These are phyloP conservation scores for Spathaspora boniae DNA, from an alignment of 805 yeast genomes.

Conservation along the genomic window DNA sequence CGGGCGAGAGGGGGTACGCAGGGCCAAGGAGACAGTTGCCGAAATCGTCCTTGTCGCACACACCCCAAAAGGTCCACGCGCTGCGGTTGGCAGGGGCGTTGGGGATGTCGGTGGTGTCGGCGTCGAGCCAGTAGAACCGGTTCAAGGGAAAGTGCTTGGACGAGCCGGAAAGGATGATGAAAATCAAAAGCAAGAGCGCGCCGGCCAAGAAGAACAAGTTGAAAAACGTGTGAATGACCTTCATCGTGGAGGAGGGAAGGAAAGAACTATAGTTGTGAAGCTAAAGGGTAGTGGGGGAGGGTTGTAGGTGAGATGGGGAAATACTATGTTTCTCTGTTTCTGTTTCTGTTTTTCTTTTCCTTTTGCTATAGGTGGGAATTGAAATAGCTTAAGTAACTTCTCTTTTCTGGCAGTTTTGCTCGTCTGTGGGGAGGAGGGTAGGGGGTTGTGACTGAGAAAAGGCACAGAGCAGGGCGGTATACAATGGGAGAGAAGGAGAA, in stretches of 20 bases:
- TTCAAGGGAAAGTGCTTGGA: constrained; percentile 55
- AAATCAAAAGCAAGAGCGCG: constrained; percentile 41
- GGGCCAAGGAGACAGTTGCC: constrained; percentile 52
- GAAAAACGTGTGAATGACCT: constrained; percentile 26
- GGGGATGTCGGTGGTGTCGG: constrained; percentile 58
- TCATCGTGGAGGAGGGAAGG: constrained; percentile 20
- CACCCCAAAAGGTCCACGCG: constrained; percentile 77
- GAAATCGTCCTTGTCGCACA: constrained; percentile 60
- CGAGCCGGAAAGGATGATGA: constrained; percentile 68
- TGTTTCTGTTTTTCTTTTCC: neutral
- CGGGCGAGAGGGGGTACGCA: constrained; percentile 85
- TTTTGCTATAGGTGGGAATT: constrained; percentile 1
- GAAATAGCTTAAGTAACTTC: neutral
- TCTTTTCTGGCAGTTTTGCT: too few relatives aligned
- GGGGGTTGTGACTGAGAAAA: neutral
- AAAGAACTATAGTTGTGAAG: neutral
- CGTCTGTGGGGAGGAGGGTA: too few relatives aligned
- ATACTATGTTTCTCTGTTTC: neutral
- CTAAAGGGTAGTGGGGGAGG: neutral
- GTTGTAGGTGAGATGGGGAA: neutral
- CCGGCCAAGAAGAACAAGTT: constrained; percentile 42
- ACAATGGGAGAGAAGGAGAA: neutral
- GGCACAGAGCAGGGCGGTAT: neutral
- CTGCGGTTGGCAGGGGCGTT: constrained; percentile 52
- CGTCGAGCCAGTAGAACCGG: constrained; percentile 76